Evolutionary conservation across 1,139 yeast species (phyloP).

Genomic region (Saccharomycopsis crataegensis): DNA sequence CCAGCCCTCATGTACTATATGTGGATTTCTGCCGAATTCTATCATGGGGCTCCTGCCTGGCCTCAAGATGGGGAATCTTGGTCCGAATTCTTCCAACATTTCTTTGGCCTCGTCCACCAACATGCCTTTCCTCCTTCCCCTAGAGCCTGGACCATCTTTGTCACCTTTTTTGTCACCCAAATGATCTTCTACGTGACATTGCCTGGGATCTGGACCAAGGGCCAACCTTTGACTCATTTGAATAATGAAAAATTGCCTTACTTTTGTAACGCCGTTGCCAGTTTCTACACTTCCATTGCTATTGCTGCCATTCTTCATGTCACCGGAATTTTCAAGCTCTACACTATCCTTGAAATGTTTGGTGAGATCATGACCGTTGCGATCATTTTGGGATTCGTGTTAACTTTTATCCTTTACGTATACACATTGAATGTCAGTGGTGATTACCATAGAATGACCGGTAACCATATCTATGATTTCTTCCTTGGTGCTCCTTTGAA

Average conservation of each 20-base stretch:
- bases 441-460: conserved; percentile 85
- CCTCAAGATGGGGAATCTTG: conserved; percentile 58
- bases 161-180: conserved; percentile 65
- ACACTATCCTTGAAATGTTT: conserved; percentile 69
- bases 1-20: conserved; percentile 93
- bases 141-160: conserved; percentile 62
- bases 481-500: conserved; percentile 97
- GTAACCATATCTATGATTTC: conserved; percentile 81
- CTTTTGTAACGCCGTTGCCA: conserved; percentile 84
- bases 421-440: conserved; percentile 59
- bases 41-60: conserved; percentile 63
- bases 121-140: conserved; percentile 54
- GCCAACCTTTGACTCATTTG: conserved; percentile 82
- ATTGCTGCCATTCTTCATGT: conserved; percentile 58
- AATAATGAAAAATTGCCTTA: conserved; percentile 77
- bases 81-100: conserved; percentile 41
- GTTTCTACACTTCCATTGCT: conserved; percentile 64
- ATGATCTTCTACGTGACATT: conserved; percentile 70
- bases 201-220: conserved; percentile 94
- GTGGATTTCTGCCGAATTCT: conserved; percentile 87
- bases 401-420: conserved; percentile 56
- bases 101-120: conserved; percentile 35
- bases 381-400: conserved; percentile 63
- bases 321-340: conserved; percentile 64
- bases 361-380: conserved; percentile 94